Base-by-base conservation (phyloP, 2,329 filamentous ascomycete species). In the Stagonosporopsis chrysanthemi region DNA sequence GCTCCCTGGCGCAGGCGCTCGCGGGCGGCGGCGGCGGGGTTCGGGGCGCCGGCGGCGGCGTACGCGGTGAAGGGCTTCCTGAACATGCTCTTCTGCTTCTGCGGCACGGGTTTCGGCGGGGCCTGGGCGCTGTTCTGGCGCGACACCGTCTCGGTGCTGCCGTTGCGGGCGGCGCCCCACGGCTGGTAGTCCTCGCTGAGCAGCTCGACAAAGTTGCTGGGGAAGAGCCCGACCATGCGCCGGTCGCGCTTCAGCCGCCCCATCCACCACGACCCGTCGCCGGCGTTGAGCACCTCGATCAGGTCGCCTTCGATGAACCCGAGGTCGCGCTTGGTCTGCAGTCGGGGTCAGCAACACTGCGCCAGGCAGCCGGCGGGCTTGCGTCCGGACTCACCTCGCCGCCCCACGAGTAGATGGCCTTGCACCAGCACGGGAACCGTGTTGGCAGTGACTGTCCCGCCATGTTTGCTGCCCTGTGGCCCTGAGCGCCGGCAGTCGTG, bases 241-340 rank as follows among this genome's bases (percentile, higher is more conserved):
- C 90, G 89, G 78, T 99, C 95, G 67, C 95, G 87, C 73, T 89
- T 91, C 73, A 99, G 80, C 62, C 94, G 87, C 44, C 95, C 95
- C 79, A 93, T 97, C 95, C 95, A 99, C 95, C 95, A 99, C 43
- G 91, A 93, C 49, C 95, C 95, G 79, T 99, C 95, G 62, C 95
- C 95, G 19, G 95, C 95, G 76, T 99, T 99, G 50, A 99, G 83
- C 73, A 94, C 97, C 85, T 99, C 95, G 75, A 99, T 99, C 65
- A 99, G 79, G 78, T 99, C 95, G 63, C 95, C 95, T 78, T 99
- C 95, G 67, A 99, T 90, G 78, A 99, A 99, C 15, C 95, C 95
- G 56, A 99, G 84, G 75, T 99, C 95, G 76, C 90, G 88, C 81
- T 96, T 96, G 23, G 90, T 94, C 88, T 81, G 63, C 38, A 51